A percentile compares a stretch with the other conserved stretches of the same genome.
These are phyloP conservation scores for Alternaria sp. DNA, from an alignment of 2,329 filamentous ascomycete species.

Conservation along the genomic window DNA sequence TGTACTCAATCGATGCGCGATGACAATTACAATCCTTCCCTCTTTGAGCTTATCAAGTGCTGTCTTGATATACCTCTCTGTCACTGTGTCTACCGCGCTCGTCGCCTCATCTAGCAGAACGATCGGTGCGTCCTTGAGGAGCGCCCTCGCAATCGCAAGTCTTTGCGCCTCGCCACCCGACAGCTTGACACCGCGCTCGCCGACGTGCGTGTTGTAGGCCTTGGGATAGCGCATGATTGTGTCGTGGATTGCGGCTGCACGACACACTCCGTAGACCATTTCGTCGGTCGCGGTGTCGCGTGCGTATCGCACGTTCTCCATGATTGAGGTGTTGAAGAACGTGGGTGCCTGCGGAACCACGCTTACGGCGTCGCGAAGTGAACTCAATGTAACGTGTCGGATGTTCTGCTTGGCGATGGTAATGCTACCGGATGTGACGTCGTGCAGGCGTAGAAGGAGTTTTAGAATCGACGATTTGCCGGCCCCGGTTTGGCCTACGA, in stretches of 20 bases:
- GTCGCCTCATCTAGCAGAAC: slow-evolving; percentile 86
- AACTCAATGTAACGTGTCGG: slow-evolving; percentile 60
- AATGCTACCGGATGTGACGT: slow-evolving; percentile 59
- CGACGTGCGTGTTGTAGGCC: slow-evolving; percentile 36
- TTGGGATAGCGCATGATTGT: slow-evolving; percentile 62
- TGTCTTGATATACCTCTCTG: slow-evolving; percentile 67
- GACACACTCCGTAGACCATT: slow-evolving; percentile 64
- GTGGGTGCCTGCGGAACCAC: slow-evolving; percentile 67
- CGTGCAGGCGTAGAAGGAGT: slow-evolving; percentile 64
- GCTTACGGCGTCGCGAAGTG: slow-evolving; percentile 63
- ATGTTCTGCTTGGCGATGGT: slow-evolving; percentile 64
- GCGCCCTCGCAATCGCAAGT: slow-evolving; percentile 71
- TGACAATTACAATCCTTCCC: slow-evolving; percentile 68
- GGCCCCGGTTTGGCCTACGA: slow-evolving; percentile 65
- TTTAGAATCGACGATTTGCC: slow-evolving; percentile 66
- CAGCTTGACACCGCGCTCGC: slow-evolving; percentile 47
- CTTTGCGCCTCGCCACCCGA: slow-evolving; percentile 69
- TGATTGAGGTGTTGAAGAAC: slow-evolving; percentile 67
- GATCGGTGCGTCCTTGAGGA: slow-evolving; percentile 78
- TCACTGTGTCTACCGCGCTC: slow-evolving; percentile 76
- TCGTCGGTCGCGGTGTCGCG: slow-evolving; percentile 62
- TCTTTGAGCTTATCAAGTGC: slow-evolving; percentile 62
- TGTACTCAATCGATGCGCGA: slow-evolving; percentile 78
- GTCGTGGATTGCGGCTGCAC: slow-evolving; percentile 65
- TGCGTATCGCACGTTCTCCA: slow-evolving; percentile 68